These are phyloP conservation scores for Austroboletus eburneus DNA, from an alignment of 768 basidiomycete genomes.

Conservation along the genomic window DNA sequence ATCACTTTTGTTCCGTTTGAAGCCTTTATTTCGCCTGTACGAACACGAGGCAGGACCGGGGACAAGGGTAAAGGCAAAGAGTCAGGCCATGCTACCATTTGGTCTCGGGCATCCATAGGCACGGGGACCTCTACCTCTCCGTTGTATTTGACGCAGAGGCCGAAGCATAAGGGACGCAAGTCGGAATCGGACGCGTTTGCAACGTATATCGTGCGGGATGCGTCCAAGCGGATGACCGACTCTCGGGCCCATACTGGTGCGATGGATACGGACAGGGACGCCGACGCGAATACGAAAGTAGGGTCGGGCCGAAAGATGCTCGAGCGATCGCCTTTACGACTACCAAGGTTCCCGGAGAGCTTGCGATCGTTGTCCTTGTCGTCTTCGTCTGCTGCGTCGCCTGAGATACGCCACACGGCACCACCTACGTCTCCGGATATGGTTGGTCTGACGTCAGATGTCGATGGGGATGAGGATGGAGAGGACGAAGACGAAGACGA, in stretches of 20 bases:
- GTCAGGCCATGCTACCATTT: neutral
- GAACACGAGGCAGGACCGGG: neutral
- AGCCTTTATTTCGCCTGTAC: conserved; percentile 21
- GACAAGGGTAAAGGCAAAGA: conserved; percentile 3
- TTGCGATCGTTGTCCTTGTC: neutral
- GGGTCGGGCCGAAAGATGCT: too few species aligned
- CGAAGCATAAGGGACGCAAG: neutral
- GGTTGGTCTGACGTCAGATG: neutral
- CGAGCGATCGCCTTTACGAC: too few species aligned
- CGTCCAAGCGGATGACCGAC: neutral
- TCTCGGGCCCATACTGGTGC: too few species aligned
- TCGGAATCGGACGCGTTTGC: conserved; percentile 15
- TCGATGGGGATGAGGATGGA: neutral
- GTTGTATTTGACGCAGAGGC: too few species aligned
- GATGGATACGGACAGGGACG: too few species aligned
- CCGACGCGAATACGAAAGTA: neutral
- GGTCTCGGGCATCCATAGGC: neutral
- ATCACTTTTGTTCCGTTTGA: conserved; percentile 11
- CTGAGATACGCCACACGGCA: neutral
- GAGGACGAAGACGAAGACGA: neutral
- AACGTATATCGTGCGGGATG: conserved; percentile 15
- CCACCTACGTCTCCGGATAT: neutral
- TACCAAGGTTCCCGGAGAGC: neutral
- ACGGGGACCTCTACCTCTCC: too few species aligned
- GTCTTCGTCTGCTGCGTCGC: neutral